These are phyloP conservation scores for Musa acuminata DNA, from an alignment of 176 grass and related monocot genomes.

Conservation along the genomic window DNA sequence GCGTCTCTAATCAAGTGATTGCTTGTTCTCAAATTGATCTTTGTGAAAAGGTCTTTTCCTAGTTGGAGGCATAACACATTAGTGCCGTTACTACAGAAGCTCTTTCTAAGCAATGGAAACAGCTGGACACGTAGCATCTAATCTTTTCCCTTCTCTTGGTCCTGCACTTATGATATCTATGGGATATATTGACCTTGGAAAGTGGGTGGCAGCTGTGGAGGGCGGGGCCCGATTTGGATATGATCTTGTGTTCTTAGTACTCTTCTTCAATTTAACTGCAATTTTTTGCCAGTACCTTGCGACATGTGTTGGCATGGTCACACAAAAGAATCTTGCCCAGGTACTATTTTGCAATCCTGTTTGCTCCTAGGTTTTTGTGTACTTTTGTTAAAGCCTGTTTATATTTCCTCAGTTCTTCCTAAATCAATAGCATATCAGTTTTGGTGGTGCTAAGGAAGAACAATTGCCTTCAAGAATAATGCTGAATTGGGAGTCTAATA, in stretches of 20 bases:
- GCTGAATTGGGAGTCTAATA: background rate
- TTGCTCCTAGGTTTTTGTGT: background rate
- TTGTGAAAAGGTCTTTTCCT: background rate
- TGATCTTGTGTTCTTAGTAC: slow-evolving; percentile 8
- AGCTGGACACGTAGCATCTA: background rate
- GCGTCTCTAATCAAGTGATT: background rate
- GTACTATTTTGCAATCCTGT: background rate
- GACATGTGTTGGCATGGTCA: slow-evolving; percentile 12
- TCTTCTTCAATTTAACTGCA: slow-evolving; percentile 13
- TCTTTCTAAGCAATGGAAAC: slow-evolving; percentile 2
- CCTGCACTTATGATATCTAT: slow-evolving; percentile 9
- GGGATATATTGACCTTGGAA: slow-evolving; percentile 22
- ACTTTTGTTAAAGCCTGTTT: too few relatives aligned
- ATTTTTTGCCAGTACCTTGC: slow-evolving; percentile 24
- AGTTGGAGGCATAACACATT: background rate
- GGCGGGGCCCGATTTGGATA: background rate
- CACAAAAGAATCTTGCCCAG: slow-evolving; percentile 12
- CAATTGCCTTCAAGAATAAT: background rate
- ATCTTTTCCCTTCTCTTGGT: slow-evolving; percentile 2
- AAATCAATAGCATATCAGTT: background rate
- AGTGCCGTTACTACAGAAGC: background rate
- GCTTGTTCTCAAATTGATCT: background rate
- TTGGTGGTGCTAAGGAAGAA: background rate
- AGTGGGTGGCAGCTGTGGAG: slow-evolving; percentile 17
- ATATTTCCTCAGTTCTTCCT: background rate